Conservation (phyloP, 768 basidiomycete genomes). For the Phanerodontia chrysosporium region DNA sequence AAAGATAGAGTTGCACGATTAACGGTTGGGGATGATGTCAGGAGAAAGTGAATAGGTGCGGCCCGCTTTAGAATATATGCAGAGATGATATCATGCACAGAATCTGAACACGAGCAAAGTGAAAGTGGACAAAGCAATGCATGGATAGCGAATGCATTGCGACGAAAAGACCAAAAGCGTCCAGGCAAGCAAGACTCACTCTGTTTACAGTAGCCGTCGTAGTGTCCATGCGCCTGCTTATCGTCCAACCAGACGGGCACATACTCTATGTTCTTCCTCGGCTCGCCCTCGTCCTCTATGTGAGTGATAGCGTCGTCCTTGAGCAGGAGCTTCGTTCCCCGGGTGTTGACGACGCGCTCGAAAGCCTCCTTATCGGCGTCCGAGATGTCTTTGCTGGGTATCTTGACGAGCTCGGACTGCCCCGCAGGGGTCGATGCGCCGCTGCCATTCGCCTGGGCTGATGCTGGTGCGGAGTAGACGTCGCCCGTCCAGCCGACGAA, state of each 20-base stretch:
- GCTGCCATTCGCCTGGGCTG: slow-evolving; percentile 21
- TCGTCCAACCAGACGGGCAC: slow-evolving; percentile 91
- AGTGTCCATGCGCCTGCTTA: slow-evolving; percentile 86
- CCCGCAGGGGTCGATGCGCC: slow-evolving; percentile 18
- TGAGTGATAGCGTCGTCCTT: slow-evolving; percentile 51
- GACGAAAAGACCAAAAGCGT: slow-evolving; percentile 29
- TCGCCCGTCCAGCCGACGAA: slow-evolving; percentile 96
- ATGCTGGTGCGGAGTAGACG: slow-evolving; percentile 53
- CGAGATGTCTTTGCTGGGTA: slow-evolving; percentile 49
- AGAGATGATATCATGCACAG: neutral
- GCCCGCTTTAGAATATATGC: neutral
- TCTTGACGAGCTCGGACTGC: slow-evolving; percentile 19
- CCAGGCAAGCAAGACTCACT: slow-evolving; percentile 51
- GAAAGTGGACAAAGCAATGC: neutral
- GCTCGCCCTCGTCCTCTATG: slow-evolving; percentile 32
- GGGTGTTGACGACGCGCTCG: slow-evolving; percentile 53
- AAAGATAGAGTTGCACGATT: neutral
- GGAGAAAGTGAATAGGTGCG: neutral
- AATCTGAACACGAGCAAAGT: neutral
- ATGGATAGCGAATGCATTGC: neutral
- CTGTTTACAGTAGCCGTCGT: slow-evolving; percentile 97
- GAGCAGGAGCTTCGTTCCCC: slow-evolving; percentile 37
- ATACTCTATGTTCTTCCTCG: slow-evolving; percentile 57
- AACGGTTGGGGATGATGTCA: slow-evolving; percentile 1
- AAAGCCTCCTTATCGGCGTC: slow-evolving; percentile 63